These are phyloP conservation scores for Achaetomiella virescens DNA, from an alignment of 495 filamentous ascomycete species.

Conservation along the genomic window DNA sequence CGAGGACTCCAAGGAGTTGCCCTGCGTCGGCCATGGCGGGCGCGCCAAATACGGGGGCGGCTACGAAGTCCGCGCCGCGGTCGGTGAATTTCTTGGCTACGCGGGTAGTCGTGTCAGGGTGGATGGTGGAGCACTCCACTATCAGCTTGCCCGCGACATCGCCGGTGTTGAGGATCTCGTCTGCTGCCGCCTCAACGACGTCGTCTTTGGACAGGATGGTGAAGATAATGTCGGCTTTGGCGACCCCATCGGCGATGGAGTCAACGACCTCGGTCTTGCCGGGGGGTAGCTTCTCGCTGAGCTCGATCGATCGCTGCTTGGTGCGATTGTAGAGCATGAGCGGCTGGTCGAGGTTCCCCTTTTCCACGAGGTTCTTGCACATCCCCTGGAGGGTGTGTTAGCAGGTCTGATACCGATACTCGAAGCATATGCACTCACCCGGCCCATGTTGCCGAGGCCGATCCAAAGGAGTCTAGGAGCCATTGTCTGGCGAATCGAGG, in stretches of 20 bases:
- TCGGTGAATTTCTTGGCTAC: slow-evolving; percentile 49
- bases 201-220: slow-evolving; percentile 75
- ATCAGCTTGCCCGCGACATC: slow-evolving; percentile 64
- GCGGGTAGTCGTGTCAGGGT: slow-evolving; percentile 70
- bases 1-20: slow-evolving; percentile 67
- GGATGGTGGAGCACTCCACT: slow-evolving; percentile 82
- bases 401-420: slow-evolving; percentile 1
- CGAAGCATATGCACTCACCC: slow-evolving; percentile 47
- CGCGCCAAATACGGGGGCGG: slow-evolving; percentile 77
- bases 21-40: slow-evolving; percentile 73
- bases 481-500: slow-evolving; percentile 34
- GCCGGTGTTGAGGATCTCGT: slow-evolving; percentile 41
- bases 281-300: slow-evolving; percentile 47
- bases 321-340: slow-evolving; percentile 79
- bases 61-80: slow-evolving; percentile 66
- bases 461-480: slow-evolving; percentile 70
- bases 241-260: slow-evolving; percentile 59
- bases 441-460: slow-evolving; percentile 86
- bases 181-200: slow-evolving; percentile 56
- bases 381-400: slow-evolving; percentile 57
- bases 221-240: slow-evolving; percentile 71
- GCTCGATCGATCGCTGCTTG: slow-evolving; percentile 47
- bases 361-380: slow-evolving; percentile 73
- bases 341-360: slow-evolving; percentile 62
- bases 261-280: slow-evolving; percentile 56